Conservation (phyloP, 768 basidiomycete genomes). For the Psilocybe cyanescens region DNA sequence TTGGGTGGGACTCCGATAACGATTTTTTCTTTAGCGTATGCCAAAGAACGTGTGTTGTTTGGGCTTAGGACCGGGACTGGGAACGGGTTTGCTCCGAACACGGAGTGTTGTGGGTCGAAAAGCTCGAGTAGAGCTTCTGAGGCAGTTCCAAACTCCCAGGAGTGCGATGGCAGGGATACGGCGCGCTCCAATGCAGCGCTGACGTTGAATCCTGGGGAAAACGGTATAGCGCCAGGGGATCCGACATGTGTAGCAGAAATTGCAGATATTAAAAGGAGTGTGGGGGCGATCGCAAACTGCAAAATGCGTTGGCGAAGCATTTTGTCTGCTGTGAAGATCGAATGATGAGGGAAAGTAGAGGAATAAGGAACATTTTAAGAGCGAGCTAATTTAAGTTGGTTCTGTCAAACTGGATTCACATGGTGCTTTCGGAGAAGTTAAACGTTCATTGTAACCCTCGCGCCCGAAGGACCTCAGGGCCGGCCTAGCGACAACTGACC, state of each 20-base stretch:
- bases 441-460: not conserved
- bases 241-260: not conserved
- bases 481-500: not conserved
- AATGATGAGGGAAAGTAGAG: not conserved
- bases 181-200: slow-evolving; percentile 35
- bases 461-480: not conserved
- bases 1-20: slow-evolving; percentile 36
- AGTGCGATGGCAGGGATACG: slow-evolving; percentile 41
- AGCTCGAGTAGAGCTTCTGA: slow-evolving; percentile 49
- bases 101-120: slow-evolving; percentile 40
- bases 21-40: slow-evolving; percentile 43
- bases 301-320: slow-evolving; percentile 3
- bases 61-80: slow-evolving; percentile 30
- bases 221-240: slow-evolving; percentile 26
- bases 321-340: not conserved
- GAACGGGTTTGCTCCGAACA: slow-evolving; percentile 43
- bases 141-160: slow-evolving; percentile 52
- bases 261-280: slow-evolving; percentile 8
- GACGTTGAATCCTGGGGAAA: slow-evolving; percentile 45
- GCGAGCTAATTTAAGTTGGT: not conserved
- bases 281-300: not conserved
- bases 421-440: not conserved
- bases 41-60: slow-evolving; percentile 32
- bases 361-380: not conserved
- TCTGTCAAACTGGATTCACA: not conserved